phyloP scores from a whole-genome alignment of 192 early-diverging fungal species.

The Kickxella alabastrina region DNA sequence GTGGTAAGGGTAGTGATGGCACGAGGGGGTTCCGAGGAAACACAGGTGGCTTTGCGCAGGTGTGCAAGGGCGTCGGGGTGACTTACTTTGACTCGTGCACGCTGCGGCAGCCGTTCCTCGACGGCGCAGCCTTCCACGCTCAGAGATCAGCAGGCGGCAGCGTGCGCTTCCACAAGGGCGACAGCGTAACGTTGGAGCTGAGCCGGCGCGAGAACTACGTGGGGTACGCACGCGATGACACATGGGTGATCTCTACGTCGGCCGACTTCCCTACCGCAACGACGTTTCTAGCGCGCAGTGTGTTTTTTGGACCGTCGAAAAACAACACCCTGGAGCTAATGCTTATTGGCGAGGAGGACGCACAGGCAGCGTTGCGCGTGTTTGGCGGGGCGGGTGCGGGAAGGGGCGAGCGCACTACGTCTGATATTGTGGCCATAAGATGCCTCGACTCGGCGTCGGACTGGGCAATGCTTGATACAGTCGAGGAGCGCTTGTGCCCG shows the following conservation, averaged over 20 bases:
- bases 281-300: conserved; percentile 45
- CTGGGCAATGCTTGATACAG: conserved; percentile 49
- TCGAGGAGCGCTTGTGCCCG: conserved; percentile 20
- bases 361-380: conserved; percentile 18
- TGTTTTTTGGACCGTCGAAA: conserved; percentile 44
- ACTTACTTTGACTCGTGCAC: conserved; percentile 36
- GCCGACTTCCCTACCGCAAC: conserved; percentile 25
- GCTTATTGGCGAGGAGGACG: conserved; percentile 42
- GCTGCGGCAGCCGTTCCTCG: conserved; percentile 37
- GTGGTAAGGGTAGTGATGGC: background rate
- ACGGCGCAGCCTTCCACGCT: conserved; percentile 22
- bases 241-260: conserved; percentile 40
- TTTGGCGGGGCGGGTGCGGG: conserved; percentile 10
- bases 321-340: conserved; percentile 49
- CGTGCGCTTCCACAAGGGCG: conserved; percentile 23
- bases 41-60: conserved; percentile 13
- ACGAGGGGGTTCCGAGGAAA: background rate
- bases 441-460: conserved; percentile 41
- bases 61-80: conserved; percentile 33
- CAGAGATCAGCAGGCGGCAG: conserved; percentile 14
- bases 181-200: conserved; percentile 35
- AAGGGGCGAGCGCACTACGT: conserved; percentile 4
- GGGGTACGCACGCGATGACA: conserved; percentile 45
- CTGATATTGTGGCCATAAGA: conserved; percentile 27
- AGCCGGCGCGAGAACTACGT: conserved; percentile 35